Evolutionary conservation across 2,329 filamentous ascomycete species (phyloP).

Genomic region (Diaporthe batatas): DNA sequence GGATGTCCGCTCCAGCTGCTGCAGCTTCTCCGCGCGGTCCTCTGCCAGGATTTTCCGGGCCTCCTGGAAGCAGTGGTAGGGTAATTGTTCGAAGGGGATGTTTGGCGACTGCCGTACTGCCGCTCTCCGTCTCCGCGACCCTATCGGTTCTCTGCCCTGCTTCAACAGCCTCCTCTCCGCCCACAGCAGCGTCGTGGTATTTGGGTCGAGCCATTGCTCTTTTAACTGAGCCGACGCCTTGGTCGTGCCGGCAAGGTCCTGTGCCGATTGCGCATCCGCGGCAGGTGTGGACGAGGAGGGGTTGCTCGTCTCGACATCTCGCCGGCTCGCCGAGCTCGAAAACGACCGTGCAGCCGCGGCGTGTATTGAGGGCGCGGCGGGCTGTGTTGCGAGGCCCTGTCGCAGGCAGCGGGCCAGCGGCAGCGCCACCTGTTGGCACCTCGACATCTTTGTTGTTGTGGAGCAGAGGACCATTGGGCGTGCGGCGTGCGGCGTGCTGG

Average conservation of each 20-base stretch:
- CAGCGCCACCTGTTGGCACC: slow-evolving; percentile 69
- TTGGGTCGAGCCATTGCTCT: slow-evolving; percentile 70
- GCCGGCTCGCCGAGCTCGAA: slow-evolving; percentile 52
- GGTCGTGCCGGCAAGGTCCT: slow-evolving; percentile 44
- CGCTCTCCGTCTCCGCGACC: slow-evolving; percentile 85
- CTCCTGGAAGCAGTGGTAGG: slow-evolving; percentile 98
- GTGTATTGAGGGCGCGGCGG: slow-evolving; percentile 53
- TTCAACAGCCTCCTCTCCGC: slow-evolving; percentile 78
- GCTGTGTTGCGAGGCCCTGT: slow-evolving; percentile 52
- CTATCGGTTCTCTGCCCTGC: slow-evolving; percentile 78
- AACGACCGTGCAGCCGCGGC: slow-evolving; percentile 52
- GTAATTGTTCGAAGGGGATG: slow-evolving; percentile 91
- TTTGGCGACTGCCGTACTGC: slow-evolving; percentile 74
- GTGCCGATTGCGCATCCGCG: slow-evolving; percentile 41
- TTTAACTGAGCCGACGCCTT: slow-evolving; percentile 47
- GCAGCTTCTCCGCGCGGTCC: slow-evolving; percentile 86
- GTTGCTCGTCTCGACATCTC: slow-evolving; percentile 54
- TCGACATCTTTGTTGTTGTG: slow-evolving; percentile 63
- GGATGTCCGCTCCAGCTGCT: slow-evolving; percentile 76
- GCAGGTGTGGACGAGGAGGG: slow-evolving; percentile 41
- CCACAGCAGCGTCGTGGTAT: slow-evolving; percentile 73
- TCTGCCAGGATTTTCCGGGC: slow-evolving; percentile 84
- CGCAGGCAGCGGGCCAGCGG: slow-evolving; percentile 68
- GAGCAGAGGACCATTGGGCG: slow-evolving; percentile 41
- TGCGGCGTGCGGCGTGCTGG: no score